A percentile compares a stretch with the other conserved stretches of the same genome.
Evolutionary conservation across 345 rosid species (phyloP).

Genomic region (Syzygium grande): DNA sequence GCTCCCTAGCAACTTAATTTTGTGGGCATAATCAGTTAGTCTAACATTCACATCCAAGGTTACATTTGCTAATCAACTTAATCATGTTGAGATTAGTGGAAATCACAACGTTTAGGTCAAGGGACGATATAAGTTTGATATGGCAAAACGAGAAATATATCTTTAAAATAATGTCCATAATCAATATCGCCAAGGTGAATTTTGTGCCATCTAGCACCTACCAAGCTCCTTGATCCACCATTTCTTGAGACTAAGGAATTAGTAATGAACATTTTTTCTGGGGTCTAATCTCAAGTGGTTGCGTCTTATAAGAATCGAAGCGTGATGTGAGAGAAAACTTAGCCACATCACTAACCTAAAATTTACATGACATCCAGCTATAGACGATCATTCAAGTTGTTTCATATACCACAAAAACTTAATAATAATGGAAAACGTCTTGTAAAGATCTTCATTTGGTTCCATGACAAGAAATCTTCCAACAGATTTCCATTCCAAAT

Average conservation of each 20-base stretch:
- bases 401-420: background rate
- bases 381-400: fast-evolving
- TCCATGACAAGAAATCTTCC: background rate
- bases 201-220: background rate
- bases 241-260: background rate
- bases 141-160: background rate
- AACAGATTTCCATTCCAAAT: background rate
- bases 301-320: background rate
- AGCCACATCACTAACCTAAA: background rate
- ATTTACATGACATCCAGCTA: background rate
- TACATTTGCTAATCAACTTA: background rate
- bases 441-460: background rate
- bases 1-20: too few relatives aligned
- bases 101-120: background rate
- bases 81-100: background rate
- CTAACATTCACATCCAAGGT: too few relatives aligned
- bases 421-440: background rate
- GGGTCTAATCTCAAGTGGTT: background rate
- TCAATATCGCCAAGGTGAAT: background rate
- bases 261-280: background rate
- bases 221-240: background rate
- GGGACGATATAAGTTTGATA: background rate
- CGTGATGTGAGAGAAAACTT: background rate
- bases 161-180: background rate
- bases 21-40: too few relatives aligned